phyloP scores from a whole-genome alignment of 495 filamentous ascomycete species.

The Aspergillus conjunctus region DNA sequence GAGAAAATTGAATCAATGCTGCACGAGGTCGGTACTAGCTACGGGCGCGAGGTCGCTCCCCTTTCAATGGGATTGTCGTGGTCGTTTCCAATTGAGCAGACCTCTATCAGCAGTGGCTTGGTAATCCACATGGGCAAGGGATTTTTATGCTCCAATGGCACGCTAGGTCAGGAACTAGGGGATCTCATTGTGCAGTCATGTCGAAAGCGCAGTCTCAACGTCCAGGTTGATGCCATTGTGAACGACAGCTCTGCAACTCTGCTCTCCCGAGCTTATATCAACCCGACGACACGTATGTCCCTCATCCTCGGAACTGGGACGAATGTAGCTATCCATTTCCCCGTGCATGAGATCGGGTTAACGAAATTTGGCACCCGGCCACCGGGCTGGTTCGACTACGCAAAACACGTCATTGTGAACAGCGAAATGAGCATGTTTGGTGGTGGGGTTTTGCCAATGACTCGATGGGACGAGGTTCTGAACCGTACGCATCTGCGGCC shows the following conservation, averaged over 20 bases:
- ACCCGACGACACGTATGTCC: slow-evolving; percentile 66
- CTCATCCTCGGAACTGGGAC: slow-evolving; percentile 85
- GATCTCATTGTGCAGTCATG: slow-evolving; percentile 61
- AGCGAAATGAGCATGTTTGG: slow-evolving; percentile 90
- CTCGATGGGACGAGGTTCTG: slow-evolving; percentile 72
- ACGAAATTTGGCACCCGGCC: slow-evolving; percentile 58
- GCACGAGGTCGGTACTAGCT: slow-evolving; percentile 39
- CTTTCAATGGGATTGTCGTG: slow-evolving; percentile 65
- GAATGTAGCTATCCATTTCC: slow-evolving; percentile 78
- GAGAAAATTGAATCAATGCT: slow-evolving; percentile 59
- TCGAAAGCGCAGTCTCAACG: slow-evolving; percentile 49
- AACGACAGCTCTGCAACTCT: slow-evolving; percentile 85
- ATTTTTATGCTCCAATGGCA: slow-evolving; percentile 59
- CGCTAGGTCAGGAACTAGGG: slow-evolving; percentile 59
- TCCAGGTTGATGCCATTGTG: slow-evolving; percentile 70
- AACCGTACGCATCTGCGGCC: slow-evolving; percentile 71
- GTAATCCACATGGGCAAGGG: slow-evolving; percentile 70
- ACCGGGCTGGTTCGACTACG: slow-evolving; percentile 50
- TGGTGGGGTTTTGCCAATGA: slow-evolving; percentile 65
- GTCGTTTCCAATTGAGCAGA: slow-evolving; percentile 71
- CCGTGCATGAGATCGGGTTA: slow-evolving; percentile 61
- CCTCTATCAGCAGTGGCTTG: slow-evolving; percentile 57
- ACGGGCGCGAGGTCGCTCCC: slow-evolving; percentile 38
- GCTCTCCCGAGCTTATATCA: slow-evolving; percentile 73
- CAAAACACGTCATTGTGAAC: slow-evolving; percentile 73